These are phyloP conservation scores for Paraphoma chrysanthemicola DNA, from an alignment of 2,329 filamentous ascomycete genomes.

Conservation along the genomic window DNA sequence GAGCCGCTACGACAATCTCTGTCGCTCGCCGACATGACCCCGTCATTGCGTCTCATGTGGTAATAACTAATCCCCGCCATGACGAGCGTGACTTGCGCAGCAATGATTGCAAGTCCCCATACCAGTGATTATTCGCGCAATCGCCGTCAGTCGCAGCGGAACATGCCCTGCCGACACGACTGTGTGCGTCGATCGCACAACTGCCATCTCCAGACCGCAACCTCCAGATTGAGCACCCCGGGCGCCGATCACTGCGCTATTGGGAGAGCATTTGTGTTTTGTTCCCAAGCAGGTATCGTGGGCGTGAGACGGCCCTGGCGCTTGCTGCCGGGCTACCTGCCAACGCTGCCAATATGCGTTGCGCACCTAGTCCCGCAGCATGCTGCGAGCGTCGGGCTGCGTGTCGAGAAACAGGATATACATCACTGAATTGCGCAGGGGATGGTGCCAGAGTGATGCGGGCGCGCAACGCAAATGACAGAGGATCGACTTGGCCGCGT, in stretches of 20 bases:
- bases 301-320: slow-evolving; percentile 5
- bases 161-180: not conserved
- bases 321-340: slow-evolving; percentile 3
- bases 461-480: not conserved
- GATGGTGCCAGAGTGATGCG: not conserved
- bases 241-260: slow-evolving; percentile 28
- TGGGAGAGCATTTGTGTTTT: slow-evolving; percentile 9
- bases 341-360: slow-evolving; percentile 1
- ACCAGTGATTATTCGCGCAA: no score
- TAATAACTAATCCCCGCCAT: not conserved
- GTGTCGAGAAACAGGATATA: slow-evolving; percentile 4
- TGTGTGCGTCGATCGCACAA: slow-evolving; percentile 3
- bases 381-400: slow-evolving; percentile 6
- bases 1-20: not conserved
- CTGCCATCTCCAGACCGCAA: slow-evolving; percentile 6
- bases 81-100: not conserved
- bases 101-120: no score
- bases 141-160: not conserved
- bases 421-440: not conserved
- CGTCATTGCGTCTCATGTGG: not conserved
- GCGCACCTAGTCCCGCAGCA: not conserved
- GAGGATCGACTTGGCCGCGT: not conserved
- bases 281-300: slow-evolving; percentile 17
- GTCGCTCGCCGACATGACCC: not conserved
- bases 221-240: slow-evolving; percentile 23